Evolutionary conservation across 306 rosid species (phyloP).

Genomic region (Macrotyloma uniflorum): DNA sequence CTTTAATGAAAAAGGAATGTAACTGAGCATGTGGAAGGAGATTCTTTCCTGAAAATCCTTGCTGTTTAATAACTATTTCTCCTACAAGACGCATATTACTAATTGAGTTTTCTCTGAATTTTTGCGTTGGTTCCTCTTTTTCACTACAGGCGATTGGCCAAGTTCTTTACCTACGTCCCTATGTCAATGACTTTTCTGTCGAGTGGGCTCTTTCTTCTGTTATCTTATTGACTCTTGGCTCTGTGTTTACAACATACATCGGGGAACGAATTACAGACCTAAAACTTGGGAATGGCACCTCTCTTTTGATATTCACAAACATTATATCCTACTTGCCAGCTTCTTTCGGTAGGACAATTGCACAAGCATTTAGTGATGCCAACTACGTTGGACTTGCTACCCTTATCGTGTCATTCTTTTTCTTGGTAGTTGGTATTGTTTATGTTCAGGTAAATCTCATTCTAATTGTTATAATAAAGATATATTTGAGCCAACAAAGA

Average conservation of each 20-base stretch:
- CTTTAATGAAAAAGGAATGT: not conserved
- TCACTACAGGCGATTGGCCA: conserved; percentile 88
- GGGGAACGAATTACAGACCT: conserved; percentile 89
- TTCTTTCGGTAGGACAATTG: conserved; percentile 85
- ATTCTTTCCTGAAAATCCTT: conserved; percentile 2
- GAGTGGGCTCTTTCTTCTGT: conserved; percentile 88
- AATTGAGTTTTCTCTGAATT: conserved; percentile 15
- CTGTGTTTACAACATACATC: conserved; percentile 82
- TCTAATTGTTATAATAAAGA: conserved; percentile 23
- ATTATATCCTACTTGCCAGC: conserved; percentile 97
- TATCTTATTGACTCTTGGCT: conserved; percentile 81
- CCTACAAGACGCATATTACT: conserved; percentile 1
- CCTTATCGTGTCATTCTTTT: conserved; percentile 68
- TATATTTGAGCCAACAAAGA: conserved; percentile 31
- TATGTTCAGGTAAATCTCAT: conserved; percentile 85
- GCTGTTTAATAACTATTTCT: not conserved
- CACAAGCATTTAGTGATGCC: conserved; percentile 81
- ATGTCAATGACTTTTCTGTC: conserved; percentile 78
- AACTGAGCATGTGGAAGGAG: not conserved
- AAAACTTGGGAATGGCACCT: conserved; percentile 96
- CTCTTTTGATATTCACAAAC: conserved; percentile 95
- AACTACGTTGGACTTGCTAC: conserved; percentile 83
- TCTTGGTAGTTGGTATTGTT: conserved; percentile 91
- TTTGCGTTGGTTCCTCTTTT: conserved; percentile 22
- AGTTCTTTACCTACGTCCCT: conserved; percentile 92